phyloP scores from a whole-genome alignment of 768 basidiomycete genomes.

The Termitomyces titanicus region DNA sequence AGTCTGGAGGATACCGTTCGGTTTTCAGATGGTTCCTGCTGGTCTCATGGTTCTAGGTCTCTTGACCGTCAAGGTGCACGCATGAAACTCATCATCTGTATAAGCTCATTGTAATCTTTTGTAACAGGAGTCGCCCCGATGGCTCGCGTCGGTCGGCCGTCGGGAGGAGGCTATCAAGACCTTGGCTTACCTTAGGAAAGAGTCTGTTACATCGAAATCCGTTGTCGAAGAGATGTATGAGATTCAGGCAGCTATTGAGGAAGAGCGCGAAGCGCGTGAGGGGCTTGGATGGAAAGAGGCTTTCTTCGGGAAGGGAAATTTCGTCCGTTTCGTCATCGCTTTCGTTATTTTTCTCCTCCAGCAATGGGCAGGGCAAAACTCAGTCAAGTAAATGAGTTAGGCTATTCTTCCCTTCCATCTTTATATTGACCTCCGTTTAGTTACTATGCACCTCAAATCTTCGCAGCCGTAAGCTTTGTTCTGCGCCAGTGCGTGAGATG shows the following conservation, averaged over 20 bases:
- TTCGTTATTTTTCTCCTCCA: too few species aligned
- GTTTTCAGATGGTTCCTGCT: slow-evolving; percentile 76
- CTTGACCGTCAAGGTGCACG: slow-evolving; percentile 55
- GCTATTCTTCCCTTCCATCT: neutral
- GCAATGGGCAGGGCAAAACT: too few species aligned
- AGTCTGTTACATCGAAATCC: slow-evolving; percentile 33
- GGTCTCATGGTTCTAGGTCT: slow-evolving; percentile 69
- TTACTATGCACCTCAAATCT: slow-evolving; percentile 75
- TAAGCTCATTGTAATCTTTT: neutral
- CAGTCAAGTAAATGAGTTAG: slow-evolving; percentile 46
- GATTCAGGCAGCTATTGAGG: slow-evolving; percentile 70
- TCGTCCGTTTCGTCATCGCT: too few species aligned
- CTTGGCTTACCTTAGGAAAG: slow-evolving; percentile 61
- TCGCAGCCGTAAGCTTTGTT: too few species aligned
- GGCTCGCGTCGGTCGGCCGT: slow-evolving; percentile 64
- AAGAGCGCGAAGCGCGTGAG: slow-evolving; percentile 68
- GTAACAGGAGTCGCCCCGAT: slow-evolving; percentile 69
- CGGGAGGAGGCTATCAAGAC: slow-evolving; percentile 50
- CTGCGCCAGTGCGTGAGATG: too few species aligned
- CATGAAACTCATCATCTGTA: slow-evolving; percentile 4
- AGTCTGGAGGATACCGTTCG: too few species aligned
- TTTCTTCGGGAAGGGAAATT: slow-evolving; percentile 81
- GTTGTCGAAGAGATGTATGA: too few species aligned
- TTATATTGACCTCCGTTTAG: slow-evolving; percentile 19
- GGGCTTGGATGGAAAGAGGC: too few species aligned